A percentile compares a stretch with the other conserved stretches of the same genome.
Conservation (phyloP, 2,329 filamentous ascomycete species). For the Penicillium paneum region DNA sequence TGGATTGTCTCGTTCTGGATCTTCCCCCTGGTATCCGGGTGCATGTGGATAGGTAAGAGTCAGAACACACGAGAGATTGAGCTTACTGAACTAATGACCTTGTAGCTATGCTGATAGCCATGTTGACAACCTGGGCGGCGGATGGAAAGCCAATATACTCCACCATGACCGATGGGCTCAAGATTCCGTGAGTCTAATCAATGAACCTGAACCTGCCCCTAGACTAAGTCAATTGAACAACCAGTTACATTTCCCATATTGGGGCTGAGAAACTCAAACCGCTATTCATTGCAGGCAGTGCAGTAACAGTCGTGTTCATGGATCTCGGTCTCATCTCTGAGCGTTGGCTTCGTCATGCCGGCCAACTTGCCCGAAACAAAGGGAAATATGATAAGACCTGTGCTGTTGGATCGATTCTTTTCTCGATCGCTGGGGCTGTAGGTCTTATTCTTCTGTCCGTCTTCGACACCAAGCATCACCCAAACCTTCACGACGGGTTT, state of each 20-base stretch:
- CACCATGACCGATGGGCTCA: slow-evolving; percentile 1
- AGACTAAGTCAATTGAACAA: not conserved
- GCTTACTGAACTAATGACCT: not conserved
- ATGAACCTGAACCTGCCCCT: not conserved
- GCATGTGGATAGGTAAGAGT: slow-evolving; percentile 11
- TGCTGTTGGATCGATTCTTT: slow-evolving; percentile 7
- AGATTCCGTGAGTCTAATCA: slow-evolving; percentile 7
- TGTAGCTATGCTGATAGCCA: slow-evolving; percentile 4
- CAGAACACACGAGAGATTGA: not conserved
- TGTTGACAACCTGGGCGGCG: slow-evolving; percentile 7
- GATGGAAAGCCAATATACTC: slow-evolving; percentile 8
- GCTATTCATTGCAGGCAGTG: slow-evolving; percentile 8
- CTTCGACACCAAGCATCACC: slow-evolving; percentile 7
- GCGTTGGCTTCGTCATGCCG: slow-evolving; percentile 11
- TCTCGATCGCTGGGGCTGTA: slow-evolving; percentile 4
- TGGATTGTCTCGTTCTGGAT: slow-evolving; percentile 13
- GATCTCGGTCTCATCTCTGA: slow-evolving; percentile 4
- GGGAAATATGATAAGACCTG: slow-evolving; percentile 8
- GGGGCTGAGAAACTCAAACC: slow-evolving; percentile 9
- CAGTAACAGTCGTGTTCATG: slow-evolving; percentile 9
- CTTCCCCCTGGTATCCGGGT: slow-evolving; percentile 7
- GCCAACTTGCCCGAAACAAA: slow-evolving; percentile 8
- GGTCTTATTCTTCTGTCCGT: slow-evolving; percentile 8
- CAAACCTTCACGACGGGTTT: slow-evolving; percentile 4
- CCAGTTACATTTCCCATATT: slow-evolving; percentile 11